These are phyloP conservation scores for Hamamelis virginiana DNA, from an alignment of 164 flowering plant genomes.

Conservation along the genomic window DNA sequence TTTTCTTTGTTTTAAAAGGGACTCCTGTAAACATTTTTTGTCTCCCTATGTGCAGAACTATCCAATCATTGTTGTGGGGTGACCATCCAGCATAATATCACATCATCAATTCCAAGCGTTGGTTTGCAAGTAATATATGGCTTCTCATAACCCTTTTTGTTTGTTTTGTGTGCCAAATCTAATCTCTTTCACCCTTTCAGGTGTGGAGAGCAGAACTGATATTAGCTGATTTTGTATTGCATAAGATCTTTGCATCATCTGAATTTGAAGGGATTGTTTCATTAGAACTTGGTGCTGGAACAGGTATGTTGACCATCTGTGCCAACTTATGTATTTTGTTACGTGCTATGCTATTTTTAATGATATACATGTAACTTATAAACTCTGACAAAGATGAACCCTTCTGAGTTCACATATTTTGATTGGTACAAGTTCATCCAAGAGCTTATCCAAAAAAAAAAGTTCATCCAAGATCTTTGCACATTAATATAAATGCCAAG, in stretches of 20 bases:
- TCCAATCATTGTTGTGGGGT: constrained; percentile 25
- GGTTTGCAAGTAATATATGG: constrained; percentile 75
- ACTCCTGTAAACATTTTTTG: no score
- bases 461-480: background rate
- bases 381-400: no score
- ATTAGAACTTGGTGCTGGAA: constrained; percentile 90
- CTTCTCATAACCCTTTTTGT: background rate
- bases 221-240: constrained; percentile 78
- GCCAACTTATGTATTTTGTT: background rate
- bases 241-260: constrained; percentile 57
- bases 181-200: constrained; percentile 32
- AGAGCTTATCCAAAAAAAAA: no score
- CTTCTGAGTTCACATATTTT: no score
- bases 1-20: no score
- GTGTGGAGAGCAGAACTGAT: constrained; percentile 88
- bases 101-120: constrained; percentile 79
- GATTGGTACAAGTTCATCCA: background rate
- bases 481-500: background rate
- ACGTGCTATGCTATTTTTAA: background rate
- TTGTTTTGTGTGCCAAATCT: background rate
- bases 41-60: constrained; percentile 33
- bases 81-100: constrained; percentile 70
- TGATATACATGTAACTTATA: background rate
- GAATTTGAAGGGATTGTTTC: constrained; percentile 58
- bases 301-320: constrained; percentile 44